Conservation (phyloP, 2,329 filamentous ascomycete genomes). For the Tolypocladium inflatum region DNA sequence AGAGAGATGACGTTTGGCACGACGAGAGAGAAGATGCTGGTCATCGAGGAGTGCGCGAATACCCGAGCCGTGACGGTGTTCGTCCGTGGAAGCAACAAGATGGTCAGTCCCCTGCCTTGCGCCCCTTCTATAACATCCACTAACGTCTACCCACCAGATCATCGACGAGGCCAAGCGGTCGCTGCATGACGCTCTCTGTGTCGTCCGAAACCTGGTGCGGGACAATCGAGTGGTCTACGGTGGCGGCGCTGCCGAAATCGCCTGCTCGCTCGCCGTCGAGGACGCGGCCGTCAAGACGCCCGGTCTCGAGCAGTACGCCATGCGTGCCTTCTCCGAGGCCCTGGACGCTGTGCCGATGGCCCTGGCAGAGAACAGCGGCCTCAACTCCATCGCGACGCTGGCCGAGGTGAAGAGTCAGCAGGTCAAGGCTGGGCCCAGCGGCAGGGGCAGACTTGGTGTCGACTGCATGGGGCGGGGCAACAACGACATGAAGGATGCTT, state of each 20-base stretch:
- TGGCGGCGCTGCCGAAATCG: constrained; percentile 92
- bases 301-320: constrained; percentile 97
- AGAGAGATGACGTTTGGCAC: constrained; percentile 95
- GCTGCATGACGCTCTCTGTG: constrained; percentile 92
- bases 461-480: constrained; percentile 95
- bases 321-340: constrained; percentile 95
- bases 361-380: constrained; percentile 90
- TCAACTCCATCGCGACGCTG: constrained; percentile 91
- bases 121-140: not conserved
- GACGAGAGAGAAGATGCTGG: constrained; percentile 97
- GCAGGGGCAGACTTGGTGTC: constrained; percentile 65
- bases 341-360: constrained; percentile 92
- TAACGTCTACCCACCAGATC: constrained; percentile 48
- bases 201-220: constrained; percentile 89
- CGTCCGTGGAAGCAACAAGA: constrained; percentile 97
- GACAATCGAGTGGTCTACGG: constrained; percentile 98
- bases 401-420: constrained; percentile 95
- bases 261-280: constrained; percentile 92
- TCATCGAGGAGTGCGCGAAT: constrained; percentile 99
- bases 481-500: constrained; percentile 97
- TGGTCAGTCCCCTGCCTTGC: constrained; percentile 50
- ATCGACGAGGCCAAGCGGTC: constrained; percentile 98
- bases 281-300: constrained; percentile 90
- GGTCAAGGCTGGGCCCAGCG: constrained; percentile 55
- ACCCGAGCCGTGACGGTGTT: constrained; percentile 94